Percentiles rank a stretch among this genome's conserved stretches.
Evolutionary conservation across 345 rosid genomes (phyloP).

Genomic region (Erodium maritimum): DNA sequence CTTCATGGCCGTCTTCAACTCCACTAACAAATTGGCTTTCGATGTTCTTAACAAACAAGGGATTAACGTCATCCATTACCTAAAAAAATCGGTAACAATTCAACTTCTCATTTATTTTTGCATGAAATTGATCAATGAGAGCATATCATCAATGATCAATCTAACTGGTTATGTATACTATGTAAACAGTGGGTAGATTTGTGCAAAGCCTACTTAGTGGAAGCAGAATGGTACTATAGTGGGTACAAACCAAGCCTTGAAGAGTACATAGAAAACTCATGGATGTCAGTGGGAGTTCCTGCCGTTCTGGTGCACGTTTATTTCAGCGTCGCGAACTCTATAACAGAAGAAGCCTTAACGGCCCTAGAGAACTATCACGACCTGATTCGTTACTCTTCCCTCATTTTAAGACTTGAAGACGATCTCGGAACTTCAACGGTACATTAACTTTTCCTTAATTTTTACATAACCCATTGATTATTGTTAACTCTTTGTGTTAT

Average conservation of each 20-base stretch:
- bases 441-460: neutral
- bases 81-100: neutral
- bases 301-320: constrained; percentile 18
- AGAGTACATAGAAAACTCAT: constrained; percentile 31
- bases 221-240: constrained; percentile 26
- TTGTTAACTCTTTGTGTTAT: too few species aligned
- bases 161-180: too few species aligned
- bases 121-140: too few species aligned
- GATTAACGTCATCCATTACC: neutral
- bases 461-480: too few species aligned
- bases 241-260: constrained; percentile 19
- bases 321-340: constrained; percentile 4
- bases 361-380: constrained; percentile 15
- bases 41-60: neutral
- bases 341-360: constrained; percentile 11
- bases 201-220: constrained; percentile 27
- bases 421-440: constrained; percentile 39
- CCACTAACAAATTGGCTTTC: neutral
- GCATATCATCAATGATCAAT: too few species aligned
- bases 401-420: constrained; percentile 29
- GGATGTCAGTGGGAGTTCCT: constrained; percentile 23
- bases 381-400: constrained; percentile 22
- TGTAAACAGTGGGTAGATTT: constrained; percentile 44
- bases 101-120: too few species aligned
- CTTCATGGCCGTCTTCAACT: neutral